Evolutionary conservation across 192 early-diverging fungal species (phyloP), one percentile per base, ranked within the genome.

Genomic region (Helicostylum pulchrum): DNA sequence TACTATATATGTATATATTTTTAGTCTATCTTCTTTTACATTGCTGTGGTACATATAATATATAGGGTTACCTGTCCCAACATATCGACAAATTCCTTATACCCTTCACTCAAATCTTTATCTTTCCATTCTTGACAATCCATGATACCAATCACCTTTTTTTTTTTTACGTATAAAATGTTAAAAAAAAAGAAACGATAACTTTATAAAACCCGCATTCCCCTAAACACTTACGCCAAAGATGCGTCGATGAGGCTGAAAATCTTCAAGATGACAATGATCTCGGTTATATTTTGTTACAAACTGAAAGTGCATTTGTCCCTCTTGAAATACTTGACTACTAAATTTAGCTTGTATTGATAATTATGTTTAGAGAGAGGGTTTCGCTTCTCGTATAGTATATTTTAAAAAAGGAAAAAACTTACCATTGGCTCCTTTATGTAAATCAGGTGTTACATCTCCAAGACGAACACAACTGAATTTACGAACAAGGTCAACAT

Each of bases 61-160:
- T 57, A 26, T 4, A 17, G 4, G 5, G 19, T 53, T 83, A 92
- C 90, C 75, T 87, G 76, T 59, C 78, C 66, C 4, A 85, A 53
- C 20, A 85, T 81, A 39, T 79, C 72, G 15, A 81, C 77, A 65
- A 91, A 93, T 21, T 80, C 72, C 23, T 79, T 75, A 61, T 77
- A 77, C 19, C 89, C 85, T 69, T 89, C 79, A 11, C 67, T 70
- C 5, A 92, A 71, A 54, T 83, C 77, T 51, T 66, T 64, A 43
- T 80, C 79, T 43, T 87, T 76, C 78, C 81, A 85, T 55, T 85
- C 83, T 59, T 83, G 78, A 67, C 91, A 93, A 69, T 92, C 83
- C 83, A 89, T 90, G 51, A 92, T 88, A 53, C 90, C 90, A 77
- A 92, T 87, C 30, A 91, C 88, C 87, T 91, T 64, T 39, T 19